Base-by-base conservation (phyloP, 768 basidiomycete genomes). In the Hortiboletus campestris region DNA sequence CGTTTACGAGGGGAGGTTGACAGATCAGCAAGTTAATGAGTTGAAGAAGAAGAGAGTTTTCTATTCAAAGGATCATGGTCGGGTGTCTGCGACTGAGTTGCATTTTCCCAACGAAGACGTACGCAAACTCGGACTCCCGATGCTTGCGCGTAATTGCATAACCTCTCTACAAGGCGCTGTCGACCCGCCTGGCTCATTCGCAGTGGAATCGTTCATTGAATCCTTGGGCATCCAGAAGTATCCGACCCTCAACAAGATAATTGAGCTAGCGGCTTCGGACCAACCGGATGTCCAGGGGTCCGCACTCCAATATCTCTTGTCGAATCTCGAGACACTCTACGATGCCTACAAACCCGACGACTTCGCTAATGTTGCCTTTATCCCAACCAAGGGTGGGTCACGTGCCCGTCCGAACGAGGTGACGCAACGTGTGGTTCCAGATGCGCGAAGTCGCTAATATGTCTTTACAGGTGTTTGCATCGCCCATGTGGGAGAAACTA, bases 71-170 rank as follows among this genome's bases (percentile, higher is more conserved):
- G 20, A 13, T 16, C 46, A 46, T 34, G 46, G 51, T 29, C 56
- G 14, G 39, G 29, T 29, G 36, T 49, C 55, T 16, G 53, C 41
- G 19, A 49, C 44, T n/a, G 82, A 91, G 51, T 72, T 98, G 11
- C 96, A 94, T 66, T 90, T 95, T 62, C 96, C 95, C 1, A 60
- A 81, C 0, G 84, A 84, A 31, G 73, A 77, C 2, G 79, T 93
- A 53, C 79, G 88, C 20, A 74, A 80, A 41, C 75, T 98, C 8
- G 81, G 80, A 13, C 72, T 98, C n/a, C 94, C 94, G 4, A 66
- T 94, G 6, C 78, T 98, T 32, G 88, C 51, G 17, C 32, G 9
- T 14, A 40, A 41, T 3, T 9, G 28, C n/a, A 8, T 41, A 17
- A 11, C n/a, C 34, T 19, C 19, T 35, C 29, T 45, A 11, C 49